These are phyloP conservation scores for Cryptococcus deneoformans DNA, from an alignment of 1,284 basidiomycete species.

Conservation along the genomic window DNA sequence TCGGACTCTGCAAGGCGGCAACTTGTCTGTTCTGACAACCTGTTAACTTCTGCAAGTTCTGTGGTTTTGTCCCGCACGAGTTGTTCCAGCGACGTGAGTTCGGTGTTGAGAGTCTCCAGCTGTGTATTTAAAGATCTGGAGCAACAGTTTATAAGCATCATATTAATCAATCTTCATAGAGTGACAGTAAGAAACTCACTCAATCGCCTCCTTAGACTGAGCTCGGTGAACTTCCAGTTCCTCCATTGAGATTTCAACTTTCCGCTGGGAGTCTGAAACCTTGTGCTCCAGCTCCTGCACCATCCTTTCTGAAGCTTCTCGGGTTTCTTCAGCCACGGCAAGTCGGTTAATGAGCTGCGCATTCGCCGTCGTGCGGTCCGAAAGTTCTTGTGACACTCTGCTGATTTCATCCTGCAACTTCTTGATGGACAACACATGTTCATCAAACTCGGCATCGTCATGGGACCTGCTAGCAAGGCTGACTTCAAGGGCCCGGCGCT, in stretches of 20 bases:
- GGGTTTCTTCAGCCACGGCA: background rate
- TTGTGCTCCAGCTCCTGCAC: background rate
- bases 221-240: background rate
- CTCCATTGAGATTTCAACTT: background rate
- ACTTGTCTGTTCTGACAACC: background rate
- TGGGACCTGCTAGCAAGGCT: conserved; percentile 5
- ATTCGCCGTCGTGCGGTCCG: background rate
- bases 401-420: background rate
- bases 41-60: background rate
- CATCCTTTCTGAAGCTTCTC: background rate
- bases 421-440: background rate
- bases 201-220: background rate
- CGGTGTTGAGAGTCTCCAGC: conserved; percentile 14
- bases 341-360: background rate
- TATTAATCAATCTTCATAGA: no score
- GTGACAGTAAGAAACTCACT: background rate
- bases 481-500: conserved; percentile 4
- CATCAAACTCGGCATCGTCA: conserved; percentile 8
- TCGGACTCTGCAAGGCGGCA: conserved; percentile 13
- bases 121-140: background rate
- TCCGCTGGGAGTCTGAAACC: background rate
- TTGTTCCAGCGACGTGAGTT: conserved; percentile 2
- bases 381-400: background rate
- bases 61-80: background rate
- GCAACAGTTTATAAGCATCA: no score